A percentile compares a stretch with the other conserved stretches of the same genome.
phyloP scores from a whole-genome alignment of 2,329 filamentous ascomycete genomes.

The Leptographium wingfieldii region DNA sequence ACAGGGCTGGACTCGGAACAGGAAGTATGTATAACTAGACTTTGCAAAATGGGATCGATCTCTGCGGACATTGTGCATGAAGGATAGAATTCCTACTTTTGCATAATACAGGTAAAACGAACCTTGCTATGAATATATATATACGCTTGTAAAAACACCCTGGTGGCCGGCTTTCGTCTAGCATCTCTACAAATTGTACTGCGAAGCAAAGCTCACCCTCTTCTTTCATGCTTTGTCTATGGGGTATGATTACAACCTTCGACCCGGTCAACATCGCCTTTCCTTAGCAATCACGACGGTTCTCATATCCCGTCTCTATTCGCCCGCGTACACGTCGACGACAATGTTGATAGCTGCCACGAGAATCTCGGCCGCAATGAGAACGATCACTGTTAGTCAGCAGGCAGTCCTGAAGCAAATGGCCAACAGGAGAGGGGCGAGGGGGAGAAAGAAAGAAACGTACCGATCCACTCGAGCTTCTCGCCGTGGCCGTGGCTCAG shows the following conservation, averaged over 20 bases:
- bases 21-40: slow-evolving; percentile 4
- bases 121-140: background rate
- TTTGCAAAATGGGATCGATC: background rate
- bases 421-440: background rate
- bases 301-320: background rate
- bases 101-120: background rate
- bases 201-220: background rate
- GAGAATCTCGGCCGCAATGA: slow-evolving; percentile 90
- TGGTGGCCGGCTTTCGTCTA: no score
- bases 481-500: slow-evolving; percentile 86
- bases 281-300: no score
- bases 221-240: no score
- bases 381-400: slow-evolving; percentile 59
- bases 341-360: slow-evolving; percentile 91
- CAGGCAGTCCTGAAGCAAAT: background rate
- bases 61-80: background rate
- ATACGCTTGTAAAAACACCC: no score
- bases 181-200: background rate
- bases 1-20: background rate
- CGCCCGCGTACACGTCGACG: slow-evolving; percentile 69
- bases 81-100: background rate
- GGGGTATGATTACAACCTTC: no score
- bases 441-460: slow-evolving; percentile 19
- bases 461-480: slow-evolving; percentile 82
- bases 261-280: no score